Percentiles rank a stretch among this genome's conserved stretches.
These are phyloP conservation scores for Tolypocladium sp. DNA, from an alignment of 2,329 filamentous ascomycete genomes.

Conservation along the genomic window DNA sequence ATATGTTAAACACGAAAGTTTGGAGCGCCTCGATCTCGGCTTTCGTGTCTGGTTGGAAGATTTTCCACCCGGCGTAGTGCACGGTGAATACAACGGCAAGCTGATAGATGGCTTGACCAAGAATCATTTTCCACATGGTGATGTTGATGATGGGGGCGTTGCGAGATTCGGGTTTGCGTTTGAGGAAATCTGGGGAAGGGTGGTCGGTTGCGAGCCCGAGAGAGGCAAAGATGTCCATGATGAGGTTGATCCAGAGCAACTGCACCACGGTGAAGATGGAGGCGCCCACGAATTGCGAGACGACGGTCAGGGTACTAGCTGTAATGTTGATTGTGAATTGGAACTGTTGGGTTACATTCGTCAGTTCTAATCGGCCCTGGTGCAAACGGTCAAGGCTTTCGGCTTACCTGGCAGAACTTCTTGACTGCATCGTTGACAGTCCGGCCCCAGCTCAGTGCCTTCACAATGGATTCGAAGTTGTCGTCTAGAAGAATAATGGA, in stretches of 20 bases:
- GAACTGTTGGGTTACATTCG: slow-evolving; percentile 26
- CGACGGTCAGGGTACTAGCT: slow-evolving; percentile 53
- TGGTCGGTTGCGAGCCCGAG: slow-evolving; percentile 54
- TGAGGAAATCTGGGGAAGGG: slow-evolving; percentile 44
- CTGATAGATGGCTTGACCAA: slow-evolving; percentile 72
- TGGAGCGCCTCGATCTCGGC: slow-evolving; percentile 28
- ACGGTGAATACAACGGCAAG: slow-evolving; percentile 50
- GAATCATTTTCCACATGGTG: slow-evolving; percentile 86
- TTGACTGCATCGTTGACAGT: slow-evolving; percentile 55
- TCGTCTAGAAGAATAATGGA: slow-evolving; percentile 58
- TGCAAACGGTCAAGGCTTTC: too few species aligned
- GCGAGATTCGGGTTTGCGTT: slow-evolving; percentile 64
- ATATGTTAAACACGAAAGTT: slow-evolving; percentile 76
- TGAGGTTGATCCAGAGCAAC: slow-evolving; percentile 59
- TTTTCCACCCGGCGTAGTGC: slow-evolving; percentile 49
- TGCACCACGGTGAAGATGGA: slow-evolving; percentile 54
- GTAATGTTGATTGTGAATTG: slow-evolving; percentile 63
- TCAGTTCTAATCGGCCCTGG: neutral
- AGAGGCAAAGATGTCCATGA: slow-evolving; percentile 62
- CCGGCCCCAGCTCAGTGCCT: slow-evolving; percentile 52
- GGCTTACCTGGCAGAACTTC: slow-evolving; percentile 49
- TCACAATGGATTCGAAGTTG: slow-evolving; percentile 56
- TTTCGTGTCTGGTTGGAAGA: slow-evolving; percentile 42
- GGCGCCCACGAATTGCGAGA: slow-evolving; percentile 48
- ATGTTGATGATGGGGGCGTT: slow-evolving; percentile 63